Evolutionary conservation across 179 eudicot species (phyloP), one percentile per base, ranked within the genome.

Genomic region (Drosera spatulata): DNA sequence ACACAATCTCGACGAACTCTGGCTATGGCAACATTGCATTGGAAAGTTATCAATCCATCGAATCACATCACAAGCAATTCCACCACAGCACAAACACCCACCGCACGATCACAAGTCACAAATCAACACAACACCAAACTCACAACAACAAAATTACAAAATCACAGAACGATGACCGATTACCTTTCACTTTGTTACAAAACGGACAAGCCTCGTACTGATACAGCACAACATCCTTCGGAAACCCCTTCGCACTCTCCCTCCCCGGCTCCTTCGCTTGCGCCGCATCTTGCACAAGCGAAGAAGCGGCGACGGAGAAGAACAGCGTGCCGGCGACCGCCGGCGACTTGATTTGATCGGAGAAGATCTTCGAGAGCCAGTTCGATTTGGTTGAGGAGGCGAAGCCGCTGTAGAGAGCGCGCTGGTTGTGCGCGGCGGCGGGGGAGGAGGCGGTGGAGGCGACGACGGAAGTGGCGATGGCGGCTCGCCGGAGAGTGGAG

Each of bases 171-270:
- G 33, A 22, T 1, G 33, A 22, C 33, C 33, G 8, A 10, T 39
- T 71, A 91, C 97, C 98, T 88, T 91, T 91, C 51, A 91, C 96
- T 69, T 88, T 91, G 75, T 91, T 91, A 55, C 98, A 88, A 66
- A 91, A 91, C 50, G 98, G 98, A 67, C 96, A 91, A 62, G 96
- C 98, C 67, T 91, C 94, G 68, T 85, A 87, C 77, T 88, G 95
- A 61, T 88, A 91, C 4, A 88, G 82, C 48, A 88, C 89, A 55
- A 91, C 86, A 4, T 91, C 89, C 10, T 80, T 79, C 4, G 84
- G 82, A 14, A 61, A 62, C 39, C 80, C 68, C 58, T 73, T 66
- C 10, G 43, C 56, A 33, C 66, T 7, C 9, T 62, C 6, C 12
- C 42, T 3, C 5, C 40, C 4, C 41, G 67, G 75, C 68, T 84